A percentile compares a stretch with the other conserved stretches of the same genome.
These are phyloP conservation scores for Citrus reticulata DNA, from an alignment of 345 rosid genomes.

Conservation along the genomic window DNA sequence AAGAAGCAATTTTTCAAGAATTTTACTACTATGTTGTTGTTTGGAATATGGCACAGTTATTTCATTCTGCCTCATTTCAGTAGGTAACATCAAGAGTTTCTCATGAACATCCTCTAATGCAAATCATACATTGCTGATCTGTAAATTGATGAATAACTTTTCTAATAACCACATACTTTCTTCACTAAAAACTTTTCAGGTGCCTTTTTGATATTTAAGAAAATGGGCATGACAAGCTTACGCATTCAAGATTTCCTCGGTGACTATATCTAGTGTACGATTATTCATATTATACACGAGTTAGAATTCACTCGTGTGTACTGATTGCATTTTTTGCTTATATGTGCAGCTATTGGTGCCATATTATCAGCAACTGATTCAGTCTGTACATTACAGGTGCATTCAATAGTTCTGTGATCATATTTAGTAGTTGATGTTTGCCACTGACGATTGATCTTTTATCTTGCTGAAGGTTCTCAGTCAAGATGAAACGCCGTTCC, in stretches of 20 bases:
- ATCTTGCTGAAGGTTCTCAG: constrained; percentile 46
- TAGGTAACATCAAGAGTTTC: constrained; percentile 31
- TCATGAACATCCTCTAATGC: background rate
- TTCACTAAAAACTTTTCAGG: constrained; percentile 30
- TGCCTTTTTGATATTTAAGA: constrained; percentile 35
- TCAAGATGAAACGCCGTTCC: constrained; percentile 82
- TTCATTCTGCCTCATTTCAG: constrained; percentile 62
- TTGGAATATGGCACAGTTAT: constrained; percentile 69
- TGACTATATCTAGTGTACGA: constrained; percentile 9
- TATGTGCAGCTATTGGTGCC: constrained; percentile 59
- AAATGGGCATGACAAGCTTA: constrained; percentile 42
- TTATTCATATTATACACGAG: background rate
- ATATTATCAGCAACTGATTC: constrained; percentile 77
- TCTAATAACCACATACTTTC: background rate
- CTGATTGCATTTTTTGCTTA: constrained; percentile 8
- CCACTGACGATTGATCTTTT: background rate
- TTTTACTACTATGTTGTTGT: constrained; percentile 57
- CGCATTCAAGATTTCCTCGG: constrained; percentile 47
- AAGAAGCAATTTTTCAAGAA: constrained; percentile 77
- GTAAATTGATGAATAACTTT: background rate
- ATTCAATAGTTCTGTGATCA: background rate
- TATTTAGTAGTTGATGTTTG: background rate
- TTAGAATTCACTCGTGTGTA: background rate
- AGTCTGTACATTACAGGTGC: constrained; percentile 76
- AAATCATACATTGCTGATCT: background rate